These are phyloP conservation scores for Candida jianshihensis DNA, from an alignment of 805 yeast species.

Conservation along the genomic window DNA sequence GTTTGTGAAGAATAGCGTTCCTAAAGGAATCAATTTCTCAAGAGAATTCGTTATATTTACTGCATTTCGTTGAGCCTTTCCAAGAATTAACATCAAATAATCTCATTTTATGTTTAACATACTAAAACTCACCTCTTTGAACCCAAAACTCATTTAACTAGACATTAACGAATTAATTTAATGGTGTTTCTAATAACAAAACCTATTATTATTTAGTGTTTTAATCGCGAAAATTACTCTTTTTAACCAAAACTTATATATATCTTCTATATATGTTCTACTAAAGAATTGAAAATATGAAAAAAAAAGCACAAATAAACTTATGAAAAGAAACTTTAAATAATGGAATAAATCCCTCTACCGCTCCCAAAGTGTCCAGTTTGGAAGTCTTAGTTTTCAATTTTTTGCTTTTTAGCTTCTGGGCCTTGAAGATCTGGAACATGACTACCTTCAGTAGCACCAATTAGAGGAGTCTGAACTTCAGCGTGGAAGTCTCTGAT, in stretches of 20 bases:
- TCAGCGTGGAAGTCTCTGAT: conserved; percentile 90
- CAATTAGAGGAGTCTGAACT: conserved; percentile 45
- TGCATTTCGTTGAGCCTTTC: background rate
- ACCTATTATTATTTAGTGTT: background rate
- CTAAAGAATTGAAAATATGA: no score
- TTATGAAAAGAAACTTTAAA: no score
- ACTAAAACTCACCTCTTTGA: background rate
- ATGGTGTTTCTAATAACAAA: background rate
- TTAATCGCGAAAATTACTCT: background rate
- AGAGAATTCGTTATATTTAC: conserved; percentile 13
- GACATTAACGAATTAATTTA: no score
- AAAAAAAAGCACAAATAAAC: no score
- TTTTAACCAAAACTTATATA: no score
- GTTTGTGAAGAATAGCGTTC: conserved; percentile 37
- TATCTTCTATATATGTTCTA: no score
- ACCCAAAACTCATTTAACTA: background rate
- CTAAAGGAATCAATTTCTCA: conserved; percentile 35
- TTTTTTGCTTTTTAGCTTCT: conserved; percentile 25
- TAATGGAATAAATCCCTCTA: no score
- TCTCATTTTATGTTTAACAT: background rate
- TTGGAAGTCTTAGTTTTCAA: conserved; percentile 16
- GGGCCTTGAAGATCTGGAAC: conserved; percentile 23
- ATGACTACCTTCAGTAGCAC: conserved; percentile 17
- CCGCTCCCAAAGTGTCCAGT: no score
- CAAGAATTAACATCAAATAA: background rate